Percentiles rank a stretch among this genome's conserved stretches.
Conservation (phyloP, 2,329 filamentous ascomycete genomes). For the Camillea tinctor region DNA sequence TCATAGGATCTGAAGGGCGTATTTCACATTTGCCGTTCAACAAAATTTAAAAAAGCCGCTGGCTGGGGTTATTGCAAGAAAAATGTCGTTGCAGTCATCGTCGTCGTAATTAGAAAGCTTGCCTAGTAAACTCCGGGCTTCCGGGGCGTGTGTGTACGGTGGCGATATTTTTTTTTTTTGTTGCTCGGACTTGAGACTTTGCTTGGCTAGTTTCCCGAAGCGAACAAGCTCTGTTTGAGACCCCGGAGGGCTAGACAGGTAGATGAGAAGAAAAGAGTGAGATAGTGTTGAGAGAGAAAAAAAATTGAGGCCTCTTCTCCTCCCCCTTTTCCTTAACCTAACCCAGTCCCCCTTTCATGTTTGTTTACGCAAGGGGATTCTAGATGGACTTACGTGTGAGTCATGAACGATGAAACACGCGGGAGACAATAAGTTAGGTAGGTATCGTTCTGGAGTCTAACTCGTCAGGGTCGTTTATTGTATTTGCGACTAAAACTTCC, state of each 20-base stretch:
- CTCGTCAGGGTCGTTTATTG: background rate
- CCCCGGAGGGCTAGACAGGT: background rate
- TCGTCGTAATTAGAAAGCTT: background rate
- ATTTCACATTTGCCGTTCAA: background rate
- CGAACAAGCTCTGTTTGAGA: background rate
- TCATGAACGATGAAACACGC: conserved; percentile 1
- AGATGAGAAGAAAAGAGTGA: background rate
- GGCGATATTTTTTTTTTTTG: background rate
- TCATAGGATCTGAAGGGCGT: background rate
- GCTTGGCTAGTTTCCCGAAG: background rate
- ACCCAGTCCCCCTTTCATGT: background rate
- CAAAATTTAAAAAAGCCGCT: background rate
- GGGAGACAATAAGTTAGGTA: background rate
- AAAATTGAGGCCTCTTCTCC: background rate
- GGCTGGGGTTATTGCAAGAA: background rate
- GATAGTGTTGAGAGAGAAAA: too few species aligned
- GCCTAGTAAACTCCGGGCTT: background rate
- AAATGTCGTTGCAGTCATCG: background rate
- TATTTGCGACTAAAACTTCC: background rate
- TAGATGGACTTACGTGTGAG: conserved; percentile 1
- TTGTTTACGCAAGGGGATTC: background rate
- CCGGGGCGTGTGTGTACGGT: background rate
- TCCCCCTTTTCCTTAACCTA: background rate
- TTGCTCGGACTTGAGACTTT: background rate
- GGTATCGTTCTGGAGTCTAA: background rate